Evolutionary conservation across 371 early-diverging fungal genomes (phyloP), one percentile per base, ranked within the genome.

Genomic region (Synchytrium microbalum): DNA sequence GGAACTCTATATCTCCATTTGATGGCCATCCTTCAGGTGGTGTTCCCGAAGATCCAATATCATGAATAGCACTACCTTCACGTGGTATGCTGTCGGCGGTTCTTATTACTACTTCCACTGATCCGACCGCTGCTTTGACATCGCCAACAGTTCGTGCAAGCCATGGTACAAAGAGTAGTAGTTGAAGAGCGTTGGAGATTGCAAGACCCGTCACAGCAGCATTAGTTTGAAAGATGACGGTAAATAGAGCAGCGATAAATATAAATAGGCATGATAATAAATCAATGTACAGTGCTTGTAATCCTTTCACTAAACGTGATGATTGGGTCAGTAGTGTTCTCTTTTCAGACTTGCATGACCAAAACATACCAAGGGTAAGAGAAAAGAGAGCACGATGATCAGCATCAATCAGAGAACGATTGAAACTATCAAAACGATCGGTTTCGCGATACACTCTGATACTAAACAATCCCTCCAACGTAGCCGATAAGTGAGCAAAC

Each of bases 101-200:
- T 54, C 78, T 73, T 33, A 75, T 76, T 25, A 83, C 72, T 62
- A 79, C 75, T 46, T 77, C 80, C 27, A 85, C 85, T 23, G 80
- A 79, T 28, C 75, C 72, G 75, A 85, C 82, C 29, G 77, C 72
- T 31, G 71, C 68, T 54, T 80, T 81, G 31, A 86, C 83, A 53
- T 88, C 88, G 19, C 80, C 74, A 3, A 74, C 64, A 71, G 77
- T 77, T 23, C 86, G 77, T 29, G 87, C 74, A 23, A 83, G 76
- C 86, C 86, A 88, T 64, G 86, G 88, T 19, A 84, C 76, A 71
- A 88, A 89, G 16, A 88, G 76, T 51, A 87, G 72, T 67, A 88
- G 68, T 69, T 87, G 87, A 8, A 86, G 73, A 5, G 87, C 84
- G 67, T 86, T 86, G 8, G 86, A 79, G 19, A 89, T 59, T 5